Evolutionary conservation across 2,329 filamentous ascomycete genomes (phyloP).

Genomic region (Sphaerulina musiva): DNA sequence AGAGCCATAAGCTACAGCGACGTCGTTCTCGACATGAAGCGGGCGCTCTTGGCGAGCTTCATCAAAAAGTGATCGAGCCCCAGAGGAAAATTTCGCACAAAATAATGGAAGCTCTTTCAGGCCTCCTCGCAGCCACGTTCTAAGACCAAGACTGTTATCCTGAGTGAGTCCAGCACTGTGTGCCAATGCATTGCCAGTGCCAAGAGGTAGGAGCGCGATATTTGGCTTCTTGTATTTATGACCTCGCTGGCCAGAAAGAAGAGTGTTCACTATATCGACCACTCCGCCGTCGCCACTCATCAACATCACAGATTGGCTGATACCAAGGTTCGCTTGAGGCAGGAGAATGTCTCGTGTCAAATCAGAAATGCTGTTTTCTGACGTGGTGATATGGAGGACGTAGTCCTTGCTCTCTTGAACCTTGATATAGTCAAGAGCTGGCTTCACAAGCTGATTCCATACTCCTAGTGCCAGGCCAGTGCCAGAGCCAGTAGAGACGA

Average conservation of each 20-base stretch:
- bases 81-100: constrained; percentile 41
- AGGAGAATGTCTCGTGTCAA: constrained; percentile 51
- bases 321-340: constrained; percentile 43
- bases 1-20: constrained; percentile 54
- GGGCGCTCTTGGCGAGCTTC: constrained; percentile 41
- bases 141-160: constrained; percentile 39
- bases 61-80: constrained; percentile 38
- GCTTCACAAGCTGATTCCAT: constrained; percentile 35
- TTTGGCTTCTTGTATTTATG: constrained; percentile 48
- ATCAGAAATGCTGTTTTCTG: constrained; percentile 56
- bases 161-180: constrained; percentile 38
- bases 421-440: constrained; percentile 40
- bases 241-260: constrained; percentile 42
- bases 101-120: constrained; percentile 40
- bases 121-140: constrained; percentile 33
- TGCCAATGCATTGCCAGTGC: constrained; percentile 44
- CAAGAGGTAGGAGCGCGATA: constrained; percentile 47
- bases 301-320: constrained; percentile 60
- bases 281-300: constrained; percentile 84
- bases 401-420: constrained; percentile 39
- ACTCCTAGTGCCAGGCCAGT: constrained; percentile 37
- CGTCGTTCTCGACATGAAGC: constrained; percentile 30
- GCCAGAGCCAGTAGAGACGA: constrained; percentile 43
- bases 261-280: constrained; percentile 71
- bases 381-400: constrained; percentile 53